Conservation (phyloP, 2,329 filamentous ascomycete species). For the Neopestalotiopsis sp. region DNA sequence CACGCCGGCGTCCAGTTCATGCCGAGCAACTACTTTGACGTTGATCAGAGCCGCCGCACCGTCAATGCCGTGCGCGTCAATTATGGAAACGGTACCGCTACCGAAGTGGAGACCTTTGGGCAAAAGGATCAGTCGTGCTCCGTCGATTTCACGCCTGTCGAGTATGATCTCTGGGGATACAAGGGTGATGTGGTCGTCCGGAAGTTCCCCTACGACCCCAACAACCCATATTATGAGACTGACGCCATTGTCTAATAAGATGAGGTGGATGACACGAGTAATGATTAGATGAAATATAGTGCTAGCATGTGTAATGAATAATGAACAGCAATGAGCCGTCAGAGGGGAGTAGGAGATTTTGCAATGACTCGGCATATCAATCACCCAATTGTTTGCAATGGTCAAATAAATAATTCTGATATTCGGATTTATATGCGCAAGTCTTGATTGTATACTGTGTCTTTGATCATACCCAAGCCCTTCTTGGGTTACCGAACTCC, state of each 20-base stretch:
- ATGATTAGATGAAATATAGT: neutral
- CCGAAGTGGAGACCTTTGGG: conserved; percentile 39
- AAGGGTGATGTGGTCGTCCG: conserved; percentile 19
- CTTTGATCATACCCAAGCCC: conserved; percentile 1
- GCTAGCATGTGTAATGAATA: neutral
- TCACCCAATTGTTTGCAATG: neutral
- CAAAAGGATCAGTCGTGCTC: conserved; percentile 36
- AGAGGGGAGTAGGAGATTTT: too few relatives aligned
- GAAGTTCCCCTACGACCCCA: conserved; percentile 20
- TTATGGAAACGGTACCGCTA: conserved; percentile 39
- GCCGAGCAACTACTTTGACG: conserved; percentile 50
- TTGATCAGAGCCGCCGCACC: conserved; percentile 44
- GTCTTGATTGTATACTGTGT: neutral
- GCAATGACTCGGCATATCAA: too few relatives aligned
- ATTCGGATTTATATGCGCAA: conserved; percentile 13
- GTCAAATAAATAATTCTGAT: neutral
- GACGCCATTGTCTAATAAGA: conserved; percentile 11
- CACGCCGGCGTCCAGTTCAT: conserved; percentile 49
- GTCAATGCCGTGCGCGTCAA: conserved; percentile 47
- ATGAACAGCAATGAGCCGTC: neutral
- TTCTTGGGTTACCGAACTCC: conserved; percentile 15
- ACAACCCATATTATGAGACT: conserved; percentile 17
- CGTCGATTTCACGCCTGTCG: conserved; percentile 34
- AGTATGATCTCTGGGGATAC: conserved; percentile 38
- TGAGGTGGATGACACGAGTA: neutral